Evolutionary conservation across 805 yeast species (phyloP), one percentile per base, ranked within the genome.

Genomic region (Vanderwaltozyma yarrowii): DNA sequence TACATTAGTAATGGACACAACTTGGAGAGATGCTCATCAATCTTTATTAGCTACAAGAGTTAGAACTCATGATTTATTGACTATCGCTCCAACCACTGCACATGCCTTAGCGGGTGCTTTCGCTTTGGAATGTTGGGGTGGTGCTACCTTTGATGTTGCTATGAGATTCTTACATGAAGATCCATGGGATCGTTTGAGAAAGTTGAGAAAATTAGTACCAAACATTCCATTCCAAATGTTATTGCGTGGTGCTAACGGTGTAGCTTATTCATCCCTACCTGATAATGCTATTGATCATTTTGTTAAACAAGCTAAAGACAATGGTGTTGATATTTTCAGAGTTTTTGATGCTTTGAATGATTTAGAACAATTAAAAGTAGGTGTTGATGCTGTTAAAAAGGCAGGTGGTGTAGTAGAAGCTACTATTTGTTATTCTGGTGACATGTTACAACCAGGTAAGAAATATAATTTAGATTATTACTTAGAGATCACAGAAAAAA

Each of bases 11-110:
- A 89, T 92, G 83, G 98, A 89, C 63, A 89, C 98, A 40, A 89
- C 98, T 6, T 89, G 98, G 98, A 84, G 98, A 76, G 98, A 89
- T 64, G 97, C 97, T 24, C 97, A 89, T 65, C 98, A 89, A 71
- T 87, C 96, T n/a, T 68, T 89, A 51, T 71, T 89, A 54, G 98
- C 98, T 10, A 89, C 97, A 30, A 81, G 97, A 66, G 92, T 89
- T 29, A 78, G 98, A 65, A 89, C 97, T 18, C 74, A 82, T 50
- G 98, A 89, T 63, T 69, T 89, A 56, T 67, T 80, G 36, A 84
- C 85, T 52, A 83, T 89, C 66, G 98, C 97, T 16, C 87, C 85
- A 41, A 75, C 92, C 40, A 89, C 98, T 17, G 83, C 95, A 3
- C 79, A 81, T 57, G 96, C 95, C 15, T 66, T 87, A 51, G 66